These are phyloP conservation scores for Talaromyces proteolyticus DNA, from an alignment of 495 filamentous ascomycete species.

Conservation along the genomic window DNA sequence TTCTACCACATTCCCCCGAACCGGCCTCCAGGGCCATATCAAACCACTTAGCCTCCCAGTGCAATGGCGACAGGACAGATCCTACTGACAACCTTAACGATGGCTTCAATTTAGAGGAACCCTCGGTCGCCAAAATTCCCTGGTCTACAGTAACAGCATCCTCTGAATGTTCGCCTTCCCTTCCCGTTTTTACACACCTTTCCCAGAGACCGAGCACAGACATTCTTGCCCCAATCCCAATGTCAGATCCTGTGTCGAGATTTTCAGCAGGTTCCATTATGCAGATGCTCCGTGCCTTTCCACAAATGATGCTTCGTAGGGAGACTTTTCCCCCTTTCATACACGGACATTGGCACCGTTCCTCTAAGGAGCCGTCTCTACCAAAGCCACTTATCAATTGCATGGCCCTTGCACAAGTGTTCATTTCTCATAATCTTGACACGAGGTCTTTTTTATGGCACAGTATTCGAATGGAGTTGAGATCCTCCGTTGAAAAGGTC, in stretches of 20 bases:
- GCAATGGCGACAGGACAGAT: neutral
- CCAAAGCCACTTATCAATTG: constrained; percentile 12
- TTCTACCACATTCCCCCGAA: neutral
- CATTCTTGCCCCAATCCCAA: neutral
- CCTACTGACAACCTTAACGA: neutral
- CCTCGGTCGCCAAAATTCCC: neutral
- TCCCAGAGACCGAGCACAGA: neutral
- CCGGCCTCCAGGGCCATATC: neutral
- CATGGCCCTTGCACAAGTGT: constrained; percentile 15
- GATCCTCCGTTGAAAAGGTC: neutral
- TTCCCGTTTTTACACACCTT: neutral
- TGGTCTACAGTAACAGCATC: neutral
- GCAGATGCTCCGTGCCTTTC: constrained; percentile 10
- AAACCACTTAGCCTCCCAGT: no score
- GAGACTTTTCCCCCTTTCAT: constrained; percentile 16
- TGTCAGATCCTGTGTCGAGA: neutral
- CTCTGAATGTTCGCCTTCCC: neutral
- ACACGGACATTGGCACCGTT: constrained; percentile 10
- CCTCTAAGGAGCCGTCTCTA: neutral
- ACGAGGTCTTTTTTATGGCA: constrained; percentile 12
- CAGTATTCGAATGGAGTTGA: constrained; percentile 5
- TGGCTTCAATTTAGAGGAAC: neutral
- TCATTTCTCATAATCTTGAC: constrained; percentile 11
- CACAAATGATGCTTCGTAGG: constrained; percentile 16
- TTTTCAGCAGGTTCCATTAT: constrained; percentile 2